Evolutionary conservation across 192 early-diverging fungal species (phyloP), one percentile per base, ranked within the genome.

Genomic region (Funneliformis geosporum): DNA sequence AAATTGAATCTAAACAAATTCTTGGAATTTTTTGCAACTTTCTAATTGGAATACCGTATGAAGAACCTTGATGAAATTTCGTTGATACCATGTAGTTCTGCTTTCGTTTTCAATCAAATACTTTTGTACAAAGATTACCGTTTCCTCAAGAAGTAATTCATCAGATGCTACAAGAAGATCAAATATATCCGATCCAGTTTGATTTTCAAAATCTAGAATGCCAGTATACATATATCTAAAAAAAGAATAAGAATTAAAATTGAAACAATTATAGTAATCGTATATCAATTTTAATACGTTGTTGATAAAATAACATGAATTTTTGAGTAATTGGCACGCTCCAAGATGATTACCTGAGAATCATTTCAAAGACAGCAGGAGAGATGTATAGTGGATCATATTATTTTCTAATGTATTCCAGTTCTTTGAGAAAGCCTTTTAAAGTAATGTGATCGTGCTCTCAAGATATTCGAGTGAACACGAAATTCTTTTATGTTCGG

Each of bases 161-260:
- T 77, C 64, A 46, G 61, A 50, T 25, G 76, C 61, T 18, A 77
- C 23, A 23, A 77, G 59, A 25, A 77, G 64, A 10, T 16, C 76
- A 6, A 77, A 23, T 38, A 77, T 47, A 47, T 67, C 64, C 2
- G 38, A 60, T 7, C 10, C 21, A 3, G n/a, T 8, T 9, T 66
- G 23, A 4, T 67, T 40, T 44, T 8, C 38, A 7, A 77, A 66
- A 25, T 50, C 62, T 46, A 77, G 9, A 66, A 60, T 16, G 21
- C 76, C 76, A 2, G 47, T 46, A 66, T 77, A 77, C 21, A 77
- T 66, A 10, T 77, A 77, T 28, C 76, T 77, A 66, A 46, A n/a
- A 21, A 5, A 39, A 39, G 44, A 27, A 47, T 21, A 28, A 8
- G 38, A 7, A 55, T 21, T 21, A 4, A 4, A 70, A 21, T 21